phyloP scores from a whole-genome alignment of 805 yeast genomes.

The Saturnispora quitensis region DNA sequence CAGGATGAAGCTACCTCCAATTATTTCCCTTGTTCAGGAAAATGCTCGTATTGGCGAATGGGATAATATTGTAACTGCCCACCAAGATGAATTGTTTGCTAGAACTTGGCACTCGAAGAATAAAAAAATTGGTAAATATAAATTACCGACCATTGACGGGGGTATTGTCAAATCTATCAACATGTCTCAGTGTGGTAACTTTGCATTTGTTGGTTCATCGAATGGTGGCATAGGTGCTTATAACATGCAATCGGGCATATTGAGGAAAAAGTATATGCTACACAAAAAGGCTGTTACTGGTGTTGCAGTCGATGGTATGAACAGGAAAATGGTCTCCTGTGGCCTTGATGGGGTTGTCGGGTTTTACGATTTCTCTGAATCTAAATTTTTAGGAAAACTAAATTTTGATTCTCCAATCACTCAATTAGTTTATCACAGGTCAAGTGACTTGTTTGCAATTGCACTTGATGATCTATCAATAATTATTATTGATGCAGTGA shows the following conservation, averaged over 20 bases:
- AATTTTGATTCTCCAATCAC: constrained; percentile 72
- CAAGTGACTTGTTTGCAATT: constrained; percentile 77
- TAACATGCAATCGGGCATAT: constrained; percentile 85
- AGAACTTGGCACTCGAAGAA: constrained; percentile 82
- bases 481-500: constrained; percentile 70
- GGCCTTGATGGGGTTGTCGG: constrained; percentile 88
- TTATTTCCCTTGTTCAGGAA: constrained; percentile 60
- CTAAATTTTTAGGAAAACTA: constrained; percentile 57
- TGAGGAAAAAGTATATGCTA: constrained; percentile 58
- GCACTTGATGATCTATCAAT: constrained; percentile 82
- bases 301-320: constrained; percentile 81
- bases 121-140: constrained; percentile 72
- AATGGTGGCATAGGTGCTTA: constrained; percentile 77
- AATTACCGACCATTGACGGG: constrained; percentile 64
- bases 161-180: constrained; percentile 68
- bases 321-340: constrained; percentile 73
- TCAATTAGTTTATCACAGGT: constrained; percentile 62
- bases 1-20: constrained; percentile 70
- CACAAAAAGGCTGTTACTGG: constrained; percentile 85
- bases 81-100: constrained; percentile 73
- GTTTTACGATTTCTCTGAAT: constrained; percentile 73
- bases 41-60: constrained; percentile 77
- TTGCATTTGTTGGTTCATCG: constrained; percentile 84
- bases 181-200: constrained; percentile 90
- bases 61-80: constrained; percentile 89